Conservation (phyloP, 2,329 filamentous ascomycete genomes). For the Plectosphaerella cucumerina region DNA sequence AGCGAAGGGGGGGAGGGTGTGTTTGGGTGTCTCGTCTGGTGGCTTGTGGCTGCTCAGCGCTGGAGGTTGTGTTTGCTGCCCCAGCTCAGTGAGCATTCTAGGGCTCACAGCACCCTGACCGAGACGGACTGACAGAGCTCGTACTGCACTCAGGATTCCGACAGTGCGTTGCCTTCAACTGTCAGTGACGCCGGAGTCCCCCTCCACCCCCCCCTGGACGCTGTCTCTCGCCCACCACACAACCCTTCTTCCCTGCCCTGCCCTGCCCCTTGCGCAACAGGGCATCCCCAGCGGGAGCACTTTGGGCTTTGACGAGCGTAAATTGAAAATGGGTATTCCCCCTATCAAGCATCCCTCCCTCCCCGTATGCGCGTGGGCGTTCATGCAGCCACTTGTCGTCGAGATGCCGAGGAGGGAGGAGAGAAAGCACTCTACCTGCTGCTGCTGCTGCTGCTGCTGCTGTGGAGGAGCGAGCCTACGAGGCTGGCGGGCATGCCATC, state of each 20-base stretch:
- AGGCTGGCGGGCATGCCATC: not conserved
- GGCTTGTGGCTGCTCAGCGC: too few relatives aligned
- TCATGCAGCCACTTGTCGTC: not conserved
- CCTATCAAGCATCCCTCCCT: not conserved
- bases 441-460: too few relatives aligned
- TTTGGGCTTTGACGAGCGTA: not conserved
- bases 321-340: not conserved
- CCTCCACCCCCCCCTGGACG: not conserved
- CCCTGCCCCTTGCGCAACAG: not conserved
- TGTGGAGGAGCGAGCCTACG: too few relatives aligned
- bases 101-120: too few relatives aligned
- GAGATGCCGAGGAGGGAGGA: too few relatives aligned
- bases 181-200: too few relatives aligned
- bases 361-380: not conserved
- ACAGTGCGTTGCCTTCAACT: not conserved
- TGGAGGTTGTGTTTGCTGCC: too few relatives aligned
- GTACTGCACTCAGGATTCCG: not conserved
- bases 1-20: not conserved
- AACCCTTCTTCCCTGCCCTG: not conserved
- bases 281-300: not conserved
- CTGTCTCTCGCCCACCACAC: too few relatives aligned
- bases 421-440: too few relatives aligned
- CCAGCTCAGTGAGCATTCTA: too few relatives aligned
- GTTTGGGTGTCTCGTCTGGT: not conserved
- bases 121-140: too few relatives aligned